Percentiles rank a stretch among this genome's conserved stretches.
Conservation (phyloP, 352 stramenopile genomes). For the Phytophthora pluvialis region DNA sequence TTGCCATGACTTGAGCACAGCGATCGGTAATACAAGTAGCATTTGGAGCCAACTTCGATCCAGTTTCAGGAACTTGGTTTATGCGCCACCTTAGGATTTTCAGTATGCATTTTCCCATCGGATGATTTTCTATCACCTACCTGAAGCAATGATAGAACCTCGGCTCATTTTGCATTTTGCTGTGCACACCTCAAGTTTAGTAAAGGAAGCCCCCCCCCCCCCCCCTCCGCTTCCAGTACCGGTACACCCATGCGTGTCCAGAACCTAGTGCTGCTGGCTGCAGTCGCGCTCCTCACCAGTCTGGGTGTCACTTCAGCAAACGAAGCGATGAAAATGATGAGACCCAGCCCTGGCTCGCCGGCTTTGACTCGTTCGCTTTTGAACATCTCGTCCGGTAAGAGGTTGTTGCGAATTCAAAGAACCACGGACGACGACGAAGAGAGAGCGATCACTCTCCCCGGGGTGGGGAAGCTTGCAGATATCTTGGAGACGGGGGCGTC, state of each 20-base stretch:
- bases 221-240: not conserved
- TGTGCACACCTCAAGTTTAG: too few relatives aligned
- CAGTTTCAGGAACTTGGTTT: too few relatives aligned
- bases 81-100: too few relatives aligned
- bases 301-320: not conserved
- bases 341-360: not conserved
- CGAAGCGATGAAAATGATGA: not conserved
- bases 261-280: not conserved
- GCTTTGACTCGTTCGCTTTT: not conserved
- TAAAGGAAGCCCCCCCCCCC: too few relatives aligned
- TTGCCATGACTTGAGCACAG: too few relatives aligned
- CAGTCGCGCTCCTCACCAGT: not conserved
- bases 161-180: not conserved
- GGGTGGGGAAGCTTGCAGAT: not conserved
- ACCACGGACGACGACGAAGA: not conserved
- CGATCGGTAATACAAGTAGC: too few relatives aligned
- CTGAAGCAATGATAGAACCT: too few relatives aligned
- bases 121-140: too few relatives aligned
- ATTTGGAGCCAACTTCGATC: too few relatives aligned
- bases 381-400: not conserved
- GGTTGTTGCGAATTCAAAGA: not conserved
- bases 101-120: not conserved
- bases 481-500: not conserved
- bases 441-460: not conserved
- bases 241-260: not conserved